Conservation (phyloP, 2,329 filamentous ascomycete species). For the Sporothrix variecibatus region DNA sequence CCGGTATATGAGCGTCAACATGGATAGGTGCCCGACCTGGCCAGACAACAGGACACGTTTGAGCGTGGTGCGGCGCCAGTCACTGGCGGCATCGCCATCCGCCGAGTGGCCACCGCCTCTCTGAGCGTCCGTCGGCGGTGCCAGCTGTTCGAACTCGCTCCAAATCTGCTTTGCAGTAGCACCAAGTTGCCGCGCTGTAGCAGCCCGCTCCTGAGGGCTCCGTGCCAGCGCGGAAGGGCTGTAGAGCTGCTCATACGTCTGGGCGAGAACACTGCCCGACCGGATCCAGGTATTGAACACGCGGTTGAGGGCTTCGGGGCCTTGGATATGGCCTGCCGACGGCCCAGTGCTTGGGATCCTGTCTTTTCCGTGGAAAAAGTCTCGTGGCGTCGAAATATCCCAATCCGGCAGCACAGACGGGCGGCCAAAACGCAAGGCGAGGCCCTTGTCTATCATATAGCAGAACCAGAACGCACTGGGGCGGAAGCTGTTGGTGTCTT, state of each 20-base stretch:
- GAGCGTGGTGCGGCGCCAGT: slow-evolving; percentile 31
- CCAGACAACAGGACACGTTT: slow-evolving; percentile 47
- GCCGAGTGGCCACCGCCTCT: not conserved
- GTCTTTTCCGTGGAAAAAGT: slow-evolving; percentile 38
- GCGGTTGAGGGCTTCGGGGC: not conserved
- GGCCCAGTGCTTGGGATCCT: not conserved
- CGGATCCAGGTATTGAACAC: slow-evolving; percentile 55
- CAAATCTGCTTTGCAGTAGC: not conserved
- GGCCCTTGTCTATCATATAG: slow-evolving; percentile 53
- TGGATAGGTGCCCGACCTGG: slow-evolving; percentile 50
- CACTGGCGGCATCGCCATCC: not conserved
- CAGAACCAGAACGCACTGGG: slow-evolving; percentile 34
- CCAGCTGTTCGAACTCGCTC: not conserved
- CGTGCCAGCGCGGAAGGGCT: slow-evolving; percentile 49
- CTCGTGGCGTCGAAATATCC: slow-evolving; percentile 51
- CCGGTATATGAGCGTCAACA: slow-evolving; percentile 54
- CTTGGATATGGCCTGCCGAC: slow-evolving; percentile 41
- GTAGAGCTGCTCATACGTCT: slow-evolving; percentile 61
- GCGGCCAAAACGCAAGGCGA: slow-evolving; percentile 61
- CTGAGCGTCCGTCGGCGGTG: not conserved
- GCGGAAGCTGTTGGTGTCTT: slow-evolving; percentile 3
- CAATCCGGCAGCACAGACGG: slow-evolving; percentile 59
- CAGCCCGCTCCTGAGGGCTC: slow-evolving; percentile 44
- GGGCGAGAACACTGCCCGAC: slow-evolving; percentile 58
- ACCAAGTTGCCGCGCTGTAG: slow-evolving; percentile 24